A percentile compares a stretch with the other conserved stretches of the same genome.
These are phyloP conservation scores for Coniella vitis DNA, from an alignment of 2,329 filamentous ascomycete genomes.

Conservation along the genomic window DNA sequence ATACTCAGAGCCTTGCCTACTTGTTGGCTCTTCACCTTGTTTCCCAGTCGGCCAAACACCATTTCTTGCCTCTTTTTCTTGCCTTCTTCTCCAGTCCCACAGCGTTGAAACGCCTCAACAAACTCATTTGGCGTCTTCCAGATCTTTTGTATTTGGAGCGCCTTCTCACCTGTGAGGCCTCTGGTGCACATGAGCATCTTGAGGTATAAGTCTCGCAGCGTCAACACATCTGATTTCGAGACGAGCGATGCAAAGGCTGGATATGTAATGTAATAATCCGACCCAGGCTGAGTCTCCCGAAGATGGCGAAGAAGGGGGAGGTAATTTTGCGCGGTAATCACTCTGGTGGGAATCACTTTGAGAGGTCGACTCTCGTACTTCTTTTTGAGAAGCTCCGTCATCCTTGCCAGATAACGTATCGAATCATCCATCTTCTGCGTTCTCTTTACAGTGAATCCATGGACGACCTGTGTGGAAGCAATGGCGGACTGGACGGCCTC, in stretches of 20 bases:
- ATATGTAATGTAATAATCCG: conserved; percentile 59
- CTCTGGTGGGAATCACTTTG: conserved; percentile 57
- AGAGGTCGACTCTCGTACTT: conserved; percentile 55
- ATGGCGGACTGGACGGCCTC: conserved; percentile 67
- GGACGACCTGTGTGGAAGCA: conserved; percentile 69
- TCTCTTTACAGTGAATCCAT: conserved; percentile 72
- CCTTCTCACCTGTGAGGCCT: conserved; percentile 70
- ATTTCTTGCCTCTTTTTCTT: conserved; percentile 53
- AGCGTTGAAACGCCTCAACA: conserved; percentile 59
- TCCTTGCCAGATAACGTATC: conserved; percentile 64
- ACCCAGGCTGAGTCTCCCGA: conserved; percentile 40
- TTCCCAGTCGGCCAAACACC: conserved; percentile 49
- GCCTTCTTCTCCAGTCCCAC: conserved; percentile 40
- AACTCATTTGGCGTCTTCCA: conserved; percentile 71
- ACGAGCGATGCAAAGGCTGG: conserved; percentile 63
- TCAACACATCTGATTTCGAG: conserved; percentile 69
- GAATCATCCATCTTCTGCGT: conserved; percentile 72
- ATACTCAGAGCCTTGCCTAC: conserved; percentile 58
- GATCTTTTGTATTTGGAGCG: conserved; percentile 69
- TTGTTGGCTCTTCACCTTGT: conserved; percentile 61
- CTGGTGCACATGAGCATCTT: conserved; percentile 83
- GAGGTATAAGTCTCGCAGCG: conserved; percentile 66
- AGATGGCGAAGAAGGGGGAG: conserved; percentile 56
- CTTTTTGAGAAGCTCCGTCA: conserved; percentile 62
- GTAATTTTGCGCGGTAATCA: conserved; percentile 60